Percentiles rank a stretch among this genome's conserved stretches.
Conservation (phyloP, 441 rosid genomes). For the Populus hybrid region DNA sequence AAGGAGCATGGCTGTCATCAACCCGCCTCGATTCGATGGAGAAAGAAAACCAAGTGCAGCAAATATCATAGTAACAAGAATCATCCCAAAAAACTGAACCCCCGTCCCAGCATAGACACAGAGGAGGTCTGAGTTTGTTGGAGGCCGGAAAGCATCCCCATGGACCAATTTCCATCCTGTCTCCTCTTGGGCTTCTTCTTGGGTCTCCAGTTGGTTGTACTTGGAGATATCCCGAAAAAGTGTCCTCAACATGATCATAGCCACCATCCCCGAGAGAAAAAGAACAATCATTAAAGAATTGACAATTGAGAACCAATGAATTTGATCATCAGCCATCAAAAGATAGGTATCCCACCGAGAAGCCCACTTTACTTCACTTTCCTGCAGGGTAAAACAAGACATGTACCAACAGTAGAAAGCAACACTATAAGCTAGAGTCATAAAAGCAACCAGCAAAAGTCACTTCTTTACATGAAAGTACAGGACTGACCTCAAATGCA, state of each 20-base stretch:
- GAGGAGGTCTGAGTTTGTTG: slow-evolving; percentile 67
- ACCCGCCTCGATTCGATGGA: slow-evolving; percentile 88
- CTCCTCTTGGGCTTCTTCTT: slow-evolving; percentile 91
- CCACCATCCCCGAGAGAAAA: slow-evolving; percentile 96
- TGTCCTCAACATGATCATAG: slow-evolving; percentile 92
- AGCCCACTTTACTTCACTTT: slow-evolving; percentile 92
- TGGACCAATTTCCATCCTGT: slow-evolving; percentile 92
- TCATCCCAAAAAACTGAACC: slow-evolving; percentile 94
- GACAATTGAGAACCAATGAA: slow-evolving; percentile 95
- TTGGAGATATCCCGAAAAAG: slow-evolving; percentile 91
- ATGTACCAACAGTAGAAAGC: not conserved
- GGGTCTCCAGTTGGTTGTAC: slow-evolving; percentile 94
- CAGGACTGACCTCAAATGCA: slow-evolving; percentile 57
- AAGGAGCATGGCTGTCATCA: slow-evolving; percentile 87
- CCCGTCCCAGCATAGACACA: slow-evolving; percentile 93
- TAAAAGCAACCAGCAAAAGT: not conserved
- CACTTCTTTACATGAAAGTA: not conserved
- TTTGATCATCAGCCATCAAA: slow-evolving; percentile 89
- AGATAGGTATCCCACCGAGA: slow-evolving; percentile 97
- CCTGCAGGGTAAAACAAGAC: slow-evolving; percentile 36
- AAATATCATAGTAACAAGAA: slow-evolving; percentile 81
- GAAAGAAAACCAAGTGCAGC: slow-evolving; percentile 89
- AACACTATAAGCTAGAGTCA: not conserved
- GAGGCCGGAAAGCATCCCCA: slow-evolving; percentile 89
- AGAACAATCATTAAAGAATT: slow-evolving; percentile 93